Conservation (phyloP, 345 rosid species). For the Citrus maxima region DNA sequence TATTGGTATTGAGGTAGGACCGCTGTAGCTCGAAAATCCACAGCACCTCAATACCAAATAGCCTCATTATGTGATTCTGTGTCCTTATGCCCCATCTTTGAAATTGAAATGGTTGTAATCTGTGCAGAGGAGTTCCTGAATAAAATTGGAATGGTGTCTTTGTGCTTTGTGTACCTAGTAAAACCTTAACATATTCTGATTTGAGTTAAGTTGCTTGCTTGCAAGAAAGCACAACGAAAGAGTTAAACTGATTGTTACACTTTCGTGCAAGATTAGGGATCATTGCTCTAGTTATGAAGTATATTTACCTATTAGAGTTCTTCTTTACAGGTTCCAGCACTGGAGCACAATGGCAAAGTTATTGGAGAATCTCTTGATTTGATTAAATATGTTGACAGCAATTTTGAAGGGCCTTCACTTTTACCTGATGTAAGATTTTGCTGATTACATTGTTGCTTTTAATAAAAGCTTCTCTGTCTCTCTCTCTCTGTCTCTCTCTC, state of each 20-base stretch:
- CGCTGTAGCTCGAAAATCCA: fast-evolving
- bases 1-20: too few species aligned
- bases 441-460: neutral
- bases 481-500: too few species aligned
- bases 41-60: too few species aligned
- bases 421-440: constrained; percentile 48
- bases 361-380: constrained; percentile 87
- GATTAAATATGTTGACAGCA: constrained; percentile 70
- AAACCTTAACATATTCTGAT: too few species aligned
- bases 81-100: too few species aligned
- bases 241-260: neutral
- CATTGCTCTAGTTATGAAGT: neutral
- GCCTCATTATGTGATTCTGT: neutral
- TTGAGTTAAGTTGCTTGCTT: too few species aligned
- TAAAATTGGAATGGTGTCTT: too few species aligned
- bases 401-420: constrained; percentile 83
- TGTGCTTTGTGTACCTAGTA: too few species aligned
- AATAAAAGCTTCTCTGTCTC: neutral
- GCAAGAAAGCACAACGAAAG: neutral
- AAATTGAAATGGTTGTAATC: too few species aligned
- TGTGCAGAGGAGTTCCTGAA: too few species aligned
- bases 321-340: constrained; percentile 64
- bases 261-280: neutral
- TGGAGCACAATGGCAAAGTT: constrained; percentile 88
- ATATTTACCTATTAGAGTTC: neutral